These are phyloP conservation scores for Xylaria sp. DNA, from an alignment of 2,329 filamentous ascomycete species.

Conservation along the genomic window DNA sequence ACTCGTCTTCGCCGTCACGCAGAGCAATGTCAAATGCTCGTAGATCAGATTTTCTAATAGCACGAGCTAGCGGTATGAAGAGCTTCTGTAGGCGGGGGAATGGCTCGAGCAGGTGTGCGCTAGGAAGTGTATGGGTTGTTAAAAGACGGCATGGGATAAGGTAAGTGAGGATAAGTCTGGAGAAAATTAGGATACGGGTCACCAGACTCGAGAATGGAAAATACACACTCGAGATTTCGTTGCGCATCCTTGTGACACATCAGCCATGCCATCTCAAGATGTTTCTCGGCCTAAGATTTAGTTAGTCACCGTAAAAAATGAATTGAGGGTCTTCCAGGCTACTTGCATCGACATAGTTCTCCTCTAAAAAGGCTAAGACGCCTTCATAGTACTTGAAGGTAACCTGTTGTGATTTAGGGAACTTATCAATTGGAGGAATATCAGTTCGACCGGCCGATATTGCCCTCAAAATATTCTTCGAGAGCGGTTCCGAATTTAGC, in stretches of 20 bases:
- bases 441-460: constrained; percentile 81
- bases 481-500: constrained; percentile 88
- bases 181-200: constrained; percentile 14
- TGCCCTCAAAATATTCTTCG: constrained; percentile 87
- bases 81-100: constrained; percentile 81
- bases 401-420: constrained; percentile 89
- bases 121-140: constrained; percentile 86
- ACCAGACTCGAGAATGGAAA: constrained; percentile 40
- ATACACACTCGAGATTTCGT: constrained; percentile 80
- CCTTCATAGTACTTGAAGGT: constrained; percentile 98
- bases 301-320: constrained; percentile 13
- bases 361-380: constrained; percentile 91
- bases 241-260: constrained; percentile 78
- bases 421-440: constrained; percentile 80
- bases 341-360: constrained; percentile 82
- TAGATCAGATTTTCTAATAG: constrained; percentile 85
- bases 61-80: constrained; percentile 79
- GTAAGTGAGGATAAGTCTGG: constrained; percentile 89
- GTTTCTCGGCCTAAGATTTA: constrained; percentile 73
- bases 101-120: constrained; percentile 72
- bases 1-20: constrained; percentile 85
- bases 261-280: constrained; percentile 83
- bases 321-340: constrained; percentile 33
- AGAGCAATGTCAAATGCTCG: constrained; percentile 85
- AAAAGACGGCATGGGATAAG: constrained; percentile 93